Conservation (phyloP, 805 yeast genomes). For the Priceomyces medius region DNA sequence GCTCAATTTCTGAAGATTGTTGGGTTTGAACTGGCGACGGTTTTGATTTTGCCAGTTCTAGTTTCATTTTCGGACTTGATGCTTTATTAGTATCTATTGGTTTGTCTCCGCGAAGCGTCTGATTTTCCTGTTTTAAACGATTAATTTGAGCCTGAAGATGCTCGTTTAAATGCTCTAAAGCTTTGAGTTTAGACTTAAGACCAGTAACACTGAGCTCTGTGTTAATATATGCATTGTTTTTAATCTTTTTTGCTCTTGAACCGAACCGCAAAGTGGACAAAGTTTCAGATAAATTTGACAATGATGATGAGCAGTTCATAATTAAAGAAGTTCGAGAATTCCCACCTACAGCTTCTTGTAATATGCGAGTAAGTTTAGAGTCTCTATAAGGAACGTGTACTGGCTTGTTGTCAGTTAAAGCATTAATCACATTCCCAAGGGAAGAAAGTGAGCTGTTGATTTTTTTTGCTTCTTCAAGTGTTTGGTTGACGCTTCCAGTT, state of each 20-base stretch:
- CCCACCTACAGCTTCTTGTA: conserved; percentile 81
- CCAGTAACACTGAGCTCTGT: conserved; percentile 54
- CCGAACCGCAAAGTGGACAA: conserved; percentile 75
- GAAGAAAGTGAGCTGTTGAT: conserved; percentile 77
- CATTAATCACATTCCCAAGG: conserved; percentile 76
- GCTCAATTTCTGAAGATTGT: conserved; percentile 20
- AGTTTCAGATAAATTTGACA: conserved; percentile 59
- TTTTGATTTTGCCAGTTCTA: not conserved
- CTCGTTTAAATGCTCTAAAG: conserved; percentile 34
- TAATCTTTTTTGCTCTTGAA: conserved; percentile 63
- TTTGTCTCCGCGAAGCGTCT: not conserved
- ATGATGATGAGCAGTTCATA: conserved; percentile 68
- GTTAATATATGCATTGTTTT: conserved; percentile 64
- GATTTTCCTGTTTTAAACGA: conserved; percentile 32
- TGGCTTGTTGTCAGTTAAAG: conserved; percentile 67
- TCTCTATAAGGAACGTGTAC: conserved; percentile 74
- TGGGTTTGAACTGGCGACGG: not conserved
- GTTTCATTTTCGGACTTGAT: not conserved
- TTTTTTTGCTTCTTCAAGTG: conserved; percentile 79
- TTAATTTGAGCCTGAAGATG: conserved; percentile 30
- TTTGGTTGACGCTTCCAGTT: conserved; percentile 71
- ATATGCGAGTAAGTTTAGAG: conserved; percentile 72
- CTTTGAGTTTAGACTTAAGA: conserved; percentile 39
- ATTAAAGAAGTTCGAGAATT: conserved; percentile 75
- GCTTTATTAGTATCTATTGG: not conserved